Evolutionary conservation across 1,284 basidiomycete genomes (phyloP), one percentile per base, ranked within the genome.

Genomic region (Trichosporon sp.): DNA sequence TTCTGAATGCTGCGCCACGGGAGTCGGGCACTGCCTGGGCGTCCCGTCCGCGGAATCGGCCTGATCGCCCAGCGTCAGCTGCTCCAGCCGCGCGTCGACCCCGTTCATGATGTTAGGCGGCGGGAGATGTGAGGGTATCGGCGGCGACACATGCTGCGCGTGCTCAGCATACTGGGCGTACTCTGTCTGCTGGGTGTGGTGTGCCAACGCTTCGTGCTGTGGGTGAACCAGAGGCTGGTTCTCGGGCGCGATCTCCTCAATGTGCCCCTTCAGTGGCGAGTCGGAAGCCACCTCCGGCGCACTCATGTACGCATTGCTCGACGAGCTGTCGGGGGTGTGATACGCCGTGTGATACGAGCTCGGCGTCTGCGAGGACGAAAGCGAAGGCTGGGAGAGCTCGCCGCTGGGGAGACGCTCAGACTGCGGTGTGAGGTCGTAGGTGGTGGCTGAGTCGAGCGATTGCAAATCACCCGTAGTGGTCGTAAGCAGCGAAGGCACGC

Each of bases 401-500:
- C 59, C 32, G 14, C 59, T 63, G 4, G 59, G 59, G 14, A 35
- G 32, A 16, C 32, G 59, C 59, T 63, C 59, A 8, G 59, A 63
- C 10, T 35, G 31, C 14, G 59, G 59, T 21, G 65, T 51, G 31
- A 40, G n/a, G 43, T 32, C 46, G 43, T 66, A 54, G 51, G 16
- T 54, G 19, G 51, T 54, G 51, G 7, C 19, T 26, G 51, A 54
- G 51, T 54, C 51, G 11, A 54, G 51, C 19, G 51, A 54, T 26
- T 54, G 38, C 26, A 48, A 51, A 35, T 63, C 59, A 31, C 59
- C 32, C 14, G 59, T 46, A 1, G 56, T 7, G 3, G 51, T 54
- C 21, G 51, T 67, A 4, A 73, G 10, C 2, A 61, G 14, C 6
- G 70, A 70, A 21, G 70, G 70, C n/a, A 74, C 37, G n/a, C 64